Conservation (phyloP, 2,329 filamentous ascomycete species). For the Aspergillus pseudonomiae region DNA sequence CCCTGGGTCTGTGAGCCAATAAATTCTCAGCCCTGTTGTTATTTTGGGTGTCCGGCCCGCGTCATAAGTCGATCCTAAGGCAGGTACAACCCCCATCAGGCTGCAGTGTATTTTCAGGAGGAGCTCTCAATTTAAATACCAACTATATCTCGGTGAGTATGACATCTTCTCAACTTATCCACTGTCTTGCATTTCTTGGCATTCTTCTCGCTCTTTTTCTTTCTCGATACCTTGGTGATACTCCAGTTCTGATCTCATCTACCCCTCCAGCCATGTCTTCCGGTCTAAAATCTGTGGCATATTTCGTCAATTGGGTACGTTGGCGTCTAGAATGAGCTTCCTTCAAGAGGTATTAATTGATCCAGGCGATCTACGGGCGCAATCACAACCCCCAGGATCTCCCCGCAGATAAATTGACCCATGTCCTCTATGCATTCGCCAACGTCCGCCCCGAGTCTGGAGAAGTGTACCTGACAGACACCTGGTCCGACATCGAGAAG, state of each 20-base stretch:
- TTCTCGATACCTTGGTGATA: constrained; percentile 18
- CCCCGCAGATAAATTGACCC: constrained; percentile 77
- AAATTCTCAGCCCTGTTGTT: constrained; percentile 23
- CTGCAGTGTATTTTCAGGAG: constrained; percentile 21
- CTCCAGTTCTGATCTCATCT: constrained; percentile 9
- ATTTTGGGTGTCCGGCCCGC: constrained; percentile 18
- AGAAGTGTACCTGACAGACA: constrained; percentile 72
- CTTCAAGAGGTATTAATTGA: neutral
- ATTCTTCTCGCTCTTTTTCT: constrained; percentile 12
- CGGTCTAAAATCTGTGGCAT: constrained; percentile 42
- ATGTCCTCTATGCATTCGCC: constrained; percentile 86
- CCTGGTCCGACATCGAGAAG: constrained; percentile 69
- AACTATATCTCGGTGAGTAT: constrained; percentile 10
- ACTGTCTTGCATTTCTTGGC: constrained; percentile 10
- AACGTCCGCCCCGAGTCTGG: constrained; percentile 78
- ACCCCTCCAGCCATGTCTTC: constrained; percentile 24
- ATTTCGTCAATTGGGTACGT: constrained; percentile 51
- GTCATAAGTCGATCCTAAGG: constrained; percentile 9
- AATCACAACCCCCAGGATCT: constrained; percentile 82
- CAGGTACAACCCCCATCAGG: constrained; percentile 27
- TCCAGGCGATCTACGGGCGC: constrained; percentile 76
- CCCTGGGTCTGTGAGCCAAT: constrained; percentile 15
- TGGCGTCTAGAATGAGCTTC: neutral
- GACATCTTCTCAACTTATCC: constrained; percentile 11
- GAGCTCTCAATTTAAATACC: neutral